phyloP scores from a whole-genome alignment of 1,284 basidiomycete genomes.

The Malassezia pachydermatis region DNA sequence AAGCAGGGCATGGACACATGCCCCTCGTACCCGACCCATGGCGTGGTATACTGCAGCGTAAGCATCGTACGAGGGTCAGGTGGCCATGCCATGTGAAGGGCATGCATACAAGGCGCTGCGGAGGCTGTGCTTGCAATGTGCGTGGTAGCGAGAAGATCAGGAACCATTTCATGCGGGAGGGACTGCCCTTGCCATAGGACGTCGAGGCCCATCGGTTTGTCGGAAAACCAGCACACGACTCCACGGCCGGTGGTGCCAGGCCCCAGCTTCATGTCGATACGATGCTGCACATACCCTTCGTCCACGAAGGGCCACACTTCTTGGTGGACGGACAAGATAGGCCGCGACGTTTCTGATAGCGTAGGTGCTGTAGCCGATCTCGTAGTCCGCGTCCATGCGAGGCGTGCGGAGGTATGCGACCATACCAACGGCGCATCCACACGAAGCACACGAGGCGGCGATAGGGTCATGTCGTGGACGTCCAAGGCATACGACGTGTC shows the following conservation, averaged over 20 bases:
- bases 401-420: not conserved
- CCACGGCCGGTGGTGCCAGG: not conserved
- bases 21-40: not conserved
- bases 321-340: not conserved
- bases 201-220: not conserved
- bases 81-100: not conserved
- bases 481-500: too few species aligned
- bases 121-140: not conserved
- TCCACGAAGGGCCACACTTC: conserved; percentile 4
- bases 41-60: not conserved
- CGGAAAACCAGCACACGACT: not conserved
- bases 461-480: too few species aligned
- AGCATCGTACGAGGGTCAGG: too few species aligned
- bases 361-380: not conserved
- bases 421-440: too few species aligned
- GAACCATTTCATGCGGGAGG: not conserved
- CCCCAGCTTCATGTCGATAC: not conserved
- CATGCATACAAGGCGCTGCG: too few species aligned
- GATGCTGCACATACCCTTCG: not conserved
- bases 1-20: not conserved
- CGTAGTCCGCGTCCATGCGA: not conserved
- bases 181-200: not conserved
- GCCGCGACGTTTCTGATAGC: not conserved
- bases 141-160: not conserved
- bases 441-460: too few species aligned